Evolutionary conservation across 2,329 filamentous ascomycete species (phyloP).

Genomic region (Trichoderma citrinoviride): DNA sequence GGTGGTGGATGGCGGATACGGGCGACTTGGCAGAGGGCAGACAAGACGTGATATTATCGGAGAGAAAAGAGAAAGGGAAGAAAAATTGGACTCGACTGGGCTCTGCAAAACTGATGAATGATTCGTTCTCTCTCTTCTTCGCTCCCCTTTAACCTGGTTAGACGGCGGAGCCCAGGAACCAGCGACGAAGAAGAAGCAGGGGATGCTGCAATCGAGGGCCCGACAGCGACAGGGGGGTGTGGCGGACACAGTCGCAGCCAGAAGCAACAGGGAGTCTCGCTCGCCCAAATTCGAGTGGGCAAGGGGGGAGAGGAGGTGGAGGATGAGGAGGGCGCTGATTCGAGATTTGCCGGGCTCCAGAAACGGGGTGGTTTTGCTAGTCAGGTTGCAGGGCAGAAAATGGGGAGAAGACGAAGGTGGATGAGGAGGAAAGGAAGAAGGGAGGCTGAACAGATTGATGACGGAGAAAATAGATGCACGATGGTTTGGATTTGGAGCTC

Average conservation of each 20-base stretch:
- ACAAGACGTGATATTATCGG: constrained; percentile 7
- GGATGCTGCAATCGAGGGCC: not conserved
- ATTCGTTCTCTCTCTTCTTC: constrained; percentile 4
- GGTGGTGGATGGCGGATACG: not conserved
- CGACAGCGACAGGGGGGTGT: constrained; percentile 11
- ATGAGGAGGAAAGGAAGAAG: too few relatives aligned
- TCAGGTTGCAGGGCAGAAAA: not conserved
- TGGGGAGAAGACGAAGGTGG: too few relatives aligned
- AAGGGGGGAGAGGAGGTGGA: constrained; percentile 1
- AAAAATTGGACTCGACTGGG: constrained; percentile 17
- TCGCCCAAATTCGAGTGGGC: constrained; percentile 14
- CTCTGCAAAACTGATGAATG: constrained; percentile 20
- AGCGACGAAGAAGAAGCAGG: constrained; percentile 18
- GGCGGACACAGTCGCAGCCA: constrained; percentile 11
- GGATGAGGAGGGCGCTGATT: not conserved
- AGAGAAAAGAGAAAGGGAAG: not conserved
- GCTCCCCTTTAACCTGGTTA: constrained; percentile 19
- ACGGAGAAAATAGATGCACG: too few relatives aligned
- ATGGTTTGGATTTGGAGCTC: too few relatives aligned
- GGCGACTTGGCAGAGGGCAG: not conserved
- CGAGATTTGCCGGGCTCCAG: constrained; percentile 8
- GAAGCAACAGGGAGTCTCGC: constrained; percentile 19
- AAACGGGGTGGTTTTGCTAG: constrained; percentile 4
- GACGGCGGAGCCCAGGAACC: constrained; percentile 7
- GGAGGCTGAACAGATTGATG: not conserved